Conservation (phyloP, 2,329 filamentous ascomycete species). For the Penicillium nordicum region DNA sequence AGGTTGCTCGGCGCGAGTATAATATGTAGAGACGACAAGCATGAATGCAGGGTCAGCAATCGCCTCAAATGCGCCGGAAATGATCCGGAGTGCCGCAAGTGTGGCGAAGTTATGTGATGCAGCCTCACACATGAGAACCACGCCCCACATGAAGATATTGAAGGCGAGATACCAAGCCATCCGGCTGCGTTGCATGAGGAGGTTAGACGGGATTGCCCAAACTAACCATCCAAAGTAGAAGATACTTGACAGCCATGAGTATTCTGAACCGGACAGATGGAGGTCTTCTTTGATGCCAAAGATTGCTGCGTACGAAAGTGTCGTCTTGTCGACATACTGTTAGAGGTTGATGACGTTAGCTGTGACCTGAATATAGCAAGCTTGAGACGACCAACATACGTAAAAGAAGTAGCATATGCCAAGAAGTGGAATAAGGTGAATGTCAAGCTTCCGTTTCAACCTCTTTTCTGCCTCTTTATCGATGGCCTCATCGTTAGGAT, state of each 20-base stretch:
- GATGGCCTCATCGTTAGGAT: neutral
- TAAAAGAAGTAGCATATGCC: neutral
- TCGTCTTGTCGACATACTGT: neutral
- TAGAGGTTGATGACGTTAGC: neutral
- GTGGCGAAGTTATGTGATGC: conserved; percentile 47
- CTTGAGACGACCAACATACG: conserved; percentile 12
- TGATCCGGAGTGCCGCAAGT: neutral
- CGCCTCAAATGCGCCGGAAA: neutral
- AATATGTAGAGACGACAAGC: conserved; percentile 42
- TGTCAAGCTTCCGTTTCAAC: neutral
- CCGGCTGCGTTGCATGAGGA: neutral
- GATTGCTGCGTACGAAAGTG: neutral
- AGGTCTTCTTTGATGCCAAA: neutral
- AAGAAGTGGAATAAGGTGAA: neutral
- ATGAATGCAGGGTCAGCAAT: conserved; percentile 53
- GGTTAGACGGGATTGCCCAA: conserved; percentile 13
- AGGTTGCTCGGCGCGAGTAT: conserved; percentile 23
- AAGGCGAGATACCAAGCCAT: conserved; percentile 41
- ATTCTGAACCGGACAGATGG: conserved; percentile 34
- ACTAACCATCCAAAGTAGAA: conserved; percentile 43
- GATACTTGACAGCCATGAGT: conserved; percentile 39
- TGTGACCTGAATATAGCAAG: neutral
- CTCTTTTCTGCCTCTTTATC: neutral
- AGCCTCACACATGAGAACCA: conserved; percentile 39
- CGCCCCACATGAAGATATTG: conserved; percentile 38